Percentiles rank a stretch among this genome's conserved stretches.
Conservation (phyloP, 176 grass and related monocot species). For the Zea luxurians region DNA sequence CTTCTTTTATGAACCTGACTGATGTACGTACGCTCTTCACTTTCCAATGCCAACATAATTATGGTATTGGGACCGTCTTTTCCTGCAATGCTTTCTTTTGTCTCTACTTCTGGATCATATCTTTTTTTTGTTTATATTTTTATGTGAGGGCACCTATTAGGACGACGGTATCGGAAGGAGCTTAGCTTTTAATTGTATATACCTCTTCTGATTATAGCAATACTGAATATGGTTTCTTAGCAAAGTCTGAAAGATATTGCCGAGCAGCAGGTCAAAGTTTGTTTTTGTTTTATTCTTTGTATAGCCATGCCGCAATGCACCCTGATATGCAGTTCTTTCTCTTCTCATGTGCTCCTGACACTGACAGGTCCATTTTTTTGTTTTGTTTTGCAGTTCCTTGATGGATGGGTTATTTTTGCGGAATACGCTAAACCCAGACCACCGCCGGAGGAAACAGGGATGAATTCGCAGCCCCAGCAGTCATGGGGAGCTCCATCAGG, state of each 20-base stretch:
- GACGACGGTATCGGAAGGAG: slow-evolving; percentile 1
- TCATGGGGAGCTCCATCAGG: slow-evolving; percentile 45
- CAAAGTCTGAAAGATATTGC: not conserved
- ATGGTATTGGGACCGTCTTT: not conserved
- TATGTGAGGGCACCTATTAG: not conserved
- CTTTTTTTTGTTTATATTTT: too few relatives aligned
- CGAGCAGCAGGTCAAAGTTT: not conserved
- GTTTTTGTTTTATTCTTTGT: not conserved
- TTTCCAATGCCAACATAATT: not conserved
- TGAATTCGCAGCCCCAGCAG: slow-evolving; percentile 37
- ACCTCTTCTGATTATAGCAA: not conserved
- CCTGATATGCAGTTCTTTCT: not conserved
- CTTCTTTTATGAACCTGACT: not conserved
- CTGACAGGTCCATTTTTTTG: slow-evolving; percentile 27
- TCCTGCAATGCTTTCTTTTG: not conserved
- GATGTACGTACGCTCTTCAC: not conserved
- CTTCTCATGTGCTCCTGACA: not conserved
- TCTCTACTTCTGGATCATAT: not conserved
- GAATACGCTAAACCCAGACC: slow-evolving; percentile 72
- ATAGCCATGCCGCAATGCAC: not conserved
- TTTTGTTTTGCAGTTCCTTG: slow-evolving; percentile 65
- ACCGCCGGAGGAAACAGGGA: slow-evolving; percentile 35
- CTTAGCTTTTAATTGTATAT: too few relatives aligned
- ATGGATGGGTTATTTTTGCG: slow-evolving; percentile 95
- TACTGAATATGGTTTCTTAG: not conserved